Percentiles rank a stretch among this genome's conserved stretches.
These are phyloP conservation scores for Patellifolia procumbens DNA, from an alignment of 179 eudicot genomes.

Conservation along the genomic window DNA sequence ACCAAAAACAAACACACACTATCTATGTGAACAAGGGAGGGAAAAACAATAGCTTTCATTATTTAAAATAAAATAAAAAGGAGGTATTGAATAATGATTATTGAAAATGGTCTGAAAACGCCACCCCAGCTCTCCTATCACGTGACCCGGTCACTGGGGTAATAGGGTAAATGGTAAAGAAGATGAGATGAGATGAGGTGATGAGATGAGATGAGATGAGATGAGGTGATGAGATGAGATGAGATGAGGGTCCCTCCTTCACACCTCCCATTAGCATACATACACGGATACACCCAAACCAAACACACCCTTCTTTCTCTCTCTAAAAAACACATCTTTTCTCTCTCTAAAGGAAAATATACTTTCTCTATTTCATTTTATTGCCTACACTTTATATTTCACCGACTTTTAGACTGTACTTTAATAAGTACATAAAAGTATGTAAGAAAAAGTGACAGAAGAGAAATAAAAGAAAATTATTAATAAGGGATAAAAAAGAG, in stretches of 20 bases:
- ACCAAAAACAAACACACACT: background rate
- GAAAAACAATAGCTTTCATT: too few species aligned
- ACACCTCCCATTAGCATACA: background rate
- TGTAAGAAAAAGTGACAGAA: too few species aligned
- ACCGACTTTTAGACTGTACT: too few species aligned
- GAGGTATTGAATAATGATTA: too few species aligned
- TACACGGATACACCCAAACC: background rate
- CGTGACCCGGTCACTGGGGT: constrained; percentile 32
- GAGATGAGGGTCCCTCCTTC: constrained; percentile 14
- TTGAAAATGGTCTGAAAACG: constrained; percentile 24
- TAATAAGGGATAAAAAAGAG: too few species aligned
- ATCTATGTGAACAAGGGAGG: background rate
- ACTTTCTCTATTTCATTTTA: too few species aligned
- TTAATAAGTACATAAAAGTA: too few species aligned
- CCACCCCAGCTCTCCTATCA: constrained; percentile 33
- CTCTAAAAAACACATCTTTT: background rate
- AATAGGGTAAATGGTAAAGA: constrained; percentile 10
- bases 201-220: constrained; percentile 26
- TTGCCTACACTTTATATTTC: too few species aligned
- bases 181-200: constrained; percentile 25
- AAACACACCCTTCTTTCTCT: background rate
- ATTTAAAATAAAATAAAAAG: too few species aligned
- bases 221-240: constrained; percentile 4
- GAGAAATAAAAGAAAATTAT: too few species aligned
- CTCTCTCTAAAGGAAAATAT: background rate